Percentiles rank a stretch among this genome's conserved stretches.
These are phyloP conservation scores for Beauveria bassiana DNA, from an alignment of 2,329 filamentous ascomycete genomes.

Conservation along the genomic window DNA sequence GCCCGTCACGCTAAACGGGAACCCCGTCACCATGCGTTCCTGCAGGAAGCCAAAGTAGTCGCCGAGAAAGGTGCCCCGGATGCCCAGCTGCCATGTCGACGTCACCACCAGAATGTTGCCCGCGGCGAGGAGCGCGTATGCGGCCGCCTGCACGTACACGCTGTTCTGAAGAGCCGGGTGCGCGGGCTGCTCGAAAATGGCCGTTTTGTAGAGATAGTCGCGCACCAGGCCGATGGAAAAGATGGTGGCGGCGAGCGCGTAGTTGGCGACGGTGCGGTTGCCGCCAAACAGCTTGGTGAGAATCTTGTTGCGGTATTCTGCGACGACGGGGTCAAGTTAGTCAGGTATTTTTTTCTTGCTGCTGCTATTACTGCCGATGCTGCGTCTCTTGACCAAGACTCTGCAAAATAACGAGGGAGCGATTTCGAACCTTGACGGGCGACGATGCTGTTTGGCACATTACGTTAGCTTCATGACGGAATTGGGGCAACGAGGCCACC, in stretches of 20 bases:
- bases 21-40: slow-evolving; percentile 88
- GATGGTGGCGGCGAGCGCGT: slow-evolving; percentile 79
- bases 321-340: slow-evolving; percentile 15
- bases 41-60: slow-evolving; percentile 99
- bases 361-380: no score
- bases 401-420: background rate
- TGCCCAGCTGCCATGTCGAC: slow-evolving; percentile 84
- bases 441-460: slow-evolving; percentile 52
- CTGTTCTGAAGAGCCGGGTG: slow-evolving; percentile 60
- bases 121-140: slow-evolving; percentile 60
- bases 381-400: background rate
- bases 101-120: slow-evolving; percentile 83
- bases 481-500: slow-evolving; percentile 1
- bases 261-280: slow-evolving; percentile 73
- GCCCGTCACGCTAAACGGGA: slow-evolving; percentile 87
- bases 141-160: slow-evolving; percentile 51
- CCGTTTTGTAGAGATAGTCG: slow-evolving; percentile 79
- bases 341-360: background rate
- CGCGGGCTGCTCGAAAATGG: slow-evolving; percentile 66
- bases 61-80: slow-evolving; percentile 92
- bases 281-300: slow-evolving; percentile 82
- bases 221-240: slow-evolving; percentile 87
- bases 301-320: slow-evolving; percentile 87
- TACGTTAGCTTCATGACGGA: slow-evolving; percentile 18
- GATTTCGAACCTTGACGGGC: slow-evolving; percentile 63